These are phyloP conservation scores for Macrolepiota fuliginosa DNA, from an alignment of 768 basidiomycete genomes.

Conservation along the genomic window DNA sequence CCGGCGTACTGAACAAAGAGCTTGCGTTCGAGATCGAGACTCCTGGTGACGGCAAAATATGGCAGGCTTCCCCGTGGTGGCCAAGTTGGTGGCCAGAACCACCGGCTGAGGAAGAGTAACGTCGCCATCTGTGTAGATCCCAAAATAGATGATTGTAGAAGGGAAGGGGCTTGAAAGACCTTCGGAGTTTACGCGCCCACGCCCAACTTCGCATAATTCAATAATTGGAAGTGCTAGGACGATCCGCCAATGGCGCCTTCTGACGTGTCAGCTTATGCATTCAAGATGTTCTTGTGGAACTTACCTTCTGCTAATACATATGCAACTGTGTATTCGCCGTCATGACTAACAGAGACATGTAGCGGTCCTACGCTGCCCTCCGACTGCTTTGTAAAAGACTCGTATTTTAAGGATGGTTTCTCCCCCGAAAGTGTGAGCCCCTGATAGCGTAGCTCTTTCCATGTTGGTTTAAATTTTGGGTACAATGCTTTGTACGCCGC, in stretches of 20 bases:
- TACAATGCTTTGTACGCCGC: constrained; percentile 85
- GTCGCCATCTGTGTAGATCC: not conserved
- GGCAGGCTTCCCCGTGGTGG: constrained; percentile 63
- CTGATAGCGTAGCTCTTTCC: constrained; percentile 70
- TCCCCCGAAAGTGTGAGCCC: constrained; percentile 24
- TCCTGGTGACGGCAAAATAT: constrained; percentile 28
- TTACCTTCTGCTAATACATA: constrained; percentile 62
- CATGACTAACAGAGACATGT: constrained; percentile 79
- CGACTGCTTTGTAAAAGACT: constrained; percentile 26
- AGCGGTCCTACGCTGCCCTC: constrained; percentile 33
- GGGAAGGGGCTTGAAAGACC: not conserved
- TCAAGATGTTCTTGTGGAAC: not conserved
- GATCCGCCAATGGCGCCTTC: not conserved
- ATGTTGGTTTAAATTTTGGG: constrained; percentile 56
- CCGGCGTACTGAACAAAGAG: constrained; percentile 48
- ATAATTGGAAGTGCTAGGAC: not conserved
- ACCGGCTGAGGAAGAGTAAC: constrained; percentile 6
- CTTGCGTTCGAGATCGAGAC: constrained; percentile 39
- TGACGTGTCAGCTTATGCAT: not conserved
- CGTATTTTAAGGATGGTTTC: constrained; percentile 44
- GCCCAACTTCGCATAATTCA: not conserved
- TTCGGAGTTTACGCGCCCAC: not conserved
- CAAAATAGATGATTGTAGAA: not conserved
- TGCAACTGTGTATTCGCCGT: constrained; percentile 73
- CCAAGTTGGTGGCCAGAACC: constrained; percentile 57